Conservation (phyloP, 2,329 filamentous ascomycete species). For the Penicillium sclerotigenum region DNA sequence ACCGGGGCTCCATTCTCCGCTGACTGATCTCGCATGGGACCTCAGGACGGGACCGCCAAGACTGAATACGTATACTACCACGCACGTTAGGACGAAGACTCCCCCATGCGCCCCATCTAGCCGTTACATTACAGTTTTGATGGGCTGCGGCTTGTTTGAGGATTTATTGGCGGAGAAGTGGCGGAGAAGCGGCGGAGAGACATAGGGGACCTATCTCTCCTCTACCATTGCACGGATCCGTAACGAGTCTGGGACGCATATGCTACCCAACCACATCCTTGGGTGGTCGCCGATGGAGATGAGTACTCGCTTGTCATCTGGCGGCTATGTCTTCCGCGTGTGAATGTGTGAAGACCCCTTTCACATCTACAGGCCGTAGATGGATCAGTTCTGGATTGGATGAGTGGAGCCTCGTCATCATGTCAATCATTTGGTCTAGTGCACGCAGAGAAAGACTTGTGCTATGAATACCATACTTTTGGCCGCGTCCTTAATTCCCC, state of each 20-base stretch:
- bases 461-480: background rate
- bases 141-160: background rate
- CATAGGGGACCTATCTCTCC: background rate
- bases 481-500: slow-evolving; percentile 1
- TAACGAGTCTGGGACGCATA: slow-evolving; percentile 1
- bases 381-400: background rate
- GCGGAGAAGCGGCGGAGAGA: too few species aligned
- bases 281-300: background rate
- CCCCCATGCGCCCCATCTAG: background rate
- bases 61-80: slow-evolving; percentile 1
- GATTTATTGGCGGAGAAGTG: background rate
- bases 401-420: slow-evolving; percentile 9
- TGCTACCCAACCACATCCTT: background rate
- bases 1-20: background rate
- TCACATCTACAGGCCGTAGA: background rate
- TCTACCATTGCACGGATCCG: background rate
- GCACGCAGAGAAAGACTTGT: background rate
- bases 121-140: background rate
- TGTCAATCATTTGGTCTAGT: slow-evolving; percentile 4
- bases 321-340: background rate
- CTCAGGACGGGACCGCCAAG: background rate
- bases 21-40: background rate
- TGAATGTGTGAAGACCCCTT: too few species aligned
- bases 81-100: background rate
- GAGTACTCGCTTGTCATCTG: too few species aligned